Base-by-base conservation (phyloP, 805 yeast genomes). In the Starmerella cellae region DNA sequence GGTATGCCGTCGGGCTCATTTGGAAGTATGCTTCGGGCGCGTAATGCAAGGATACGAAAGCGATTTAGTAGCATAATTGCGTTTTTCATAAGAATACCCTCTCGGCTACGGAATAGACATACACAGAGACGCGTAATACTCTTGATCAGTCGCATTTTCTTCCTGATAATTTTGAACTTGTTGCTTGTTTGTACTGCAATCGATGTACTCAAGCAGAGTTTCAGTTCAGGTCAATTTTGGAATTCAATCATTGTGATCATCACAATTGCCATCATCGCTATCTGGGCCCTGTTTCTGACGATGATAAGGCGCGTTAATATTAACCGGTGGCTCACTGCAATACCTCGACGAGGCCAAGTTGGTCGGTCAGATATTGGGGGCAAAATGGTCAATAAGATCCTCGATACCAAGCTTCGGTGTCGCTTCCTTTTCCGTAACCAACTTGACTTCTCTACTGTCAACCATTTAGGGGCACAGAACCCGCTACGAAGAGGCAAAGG, bases 241-340 rank as follows among this genome's bases (percentile, higher is more conserved):
- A 83, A 85, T 57, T 74, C 88, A 3, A 78, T 87, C 48, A 82
- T 87, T 45, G 82, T 85, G 18, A 74, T 82, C 6, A 72, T 76
- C 35, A 83, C 80, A 5, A 68, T 82, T 53, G 82, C 76, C 2
- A 61, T 74, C 1, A 75, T 82, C 48, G 64, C 75, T 1, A 44
- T 79, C 0, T 51, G 70, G 5, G 61, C 75, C 3, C 48, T 76
- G 0, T 47, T 74, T 1, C 57, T 81, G 17, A 73, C 75, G 49
- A 61, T 79, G 18, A 62, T 73, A 30, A 67, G 97, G 43, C 62
- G 83, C 6, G 64, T 76, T 43, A 68, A 71, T 20, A 67, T 71
- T 42, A 67, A 78, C 44, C 67, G 74, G 40, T 65, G 77, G 38
- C 55, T 85, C 47, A 73, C 74, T 45, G 91, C 80, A 50, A 81